A percentile compares a stretch with the other conserved stretches of the same genome.
These are phyloP conservation scores for Conticribra guillardii DNA, from an alignment of 108 stramenopile genomes.

Conservation along the genomic window DNA sequence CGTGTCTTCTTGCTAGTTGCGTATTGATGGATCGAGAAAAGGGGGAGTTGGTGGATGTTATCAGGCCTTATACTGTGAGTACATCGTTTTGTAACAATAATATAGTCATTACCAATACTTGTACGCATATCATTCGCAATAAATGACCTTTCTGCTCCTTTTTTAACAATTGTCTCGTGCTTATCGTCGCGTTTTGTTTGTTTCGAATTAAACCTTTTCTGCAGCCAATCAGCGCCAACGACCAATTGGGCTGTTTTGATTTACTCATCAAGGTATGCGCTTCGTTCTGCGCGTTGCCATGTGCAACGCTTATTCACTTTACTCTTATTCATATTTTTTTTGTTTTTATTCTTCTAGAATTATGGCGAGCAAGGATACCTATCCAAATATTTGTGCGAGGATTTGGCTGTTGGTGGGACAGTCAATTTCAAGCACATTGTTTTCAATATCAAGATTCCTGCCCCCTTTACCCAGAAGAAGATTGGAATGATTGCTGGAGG, in stretches of 20 bases:
- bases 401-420: slow-evolving; percentile 41
- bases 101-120: too few species aligned
- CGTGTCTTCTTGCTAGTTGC: slow-evolving; percentile 89
- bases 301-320: not conserved
- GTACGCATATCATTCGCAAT: too few species aligned
- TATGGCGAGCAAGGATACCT: slow-evolving; percentile 69
- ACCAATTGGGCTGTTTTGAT: slow-evolving; percentile 88
- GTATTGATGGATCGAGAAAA: slow-evolving; percentile 49
- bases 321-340: not conserved
- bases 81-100: too few species aligned
- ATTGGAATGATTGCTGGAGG: slow-evolving; percentile 95
- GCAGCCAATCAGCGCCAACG: slow-evolving; percentile 87
- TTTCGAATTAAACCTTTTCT: not conserved
- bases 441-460: slow-evolving; percentile 90
- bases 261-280: slow-evolving; percentile 76
- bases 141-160: not conserved
- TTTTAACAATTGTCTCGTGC: not conserved
- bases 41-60: slow-evolving; percentile 57
- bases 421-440: slow-evolving; percentile 87
- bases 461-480: slow-evolving; percentile 73
- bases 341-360: slow-evolving; percentile 18
- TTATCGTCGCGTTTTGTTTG: not conserved
- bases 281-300: slow-evolving; percentile 1
- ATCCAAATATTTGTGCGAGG: slow-evolving; percentile 63
- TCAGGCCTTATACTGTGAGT: slow-evolving; percentile 89